Evolutionary conservation across 495 filamentous ascomycete species (phyloP), one percentile per base, ranked within the genome.

Genomic region (Sphaerosporella brunnea): DNA sequence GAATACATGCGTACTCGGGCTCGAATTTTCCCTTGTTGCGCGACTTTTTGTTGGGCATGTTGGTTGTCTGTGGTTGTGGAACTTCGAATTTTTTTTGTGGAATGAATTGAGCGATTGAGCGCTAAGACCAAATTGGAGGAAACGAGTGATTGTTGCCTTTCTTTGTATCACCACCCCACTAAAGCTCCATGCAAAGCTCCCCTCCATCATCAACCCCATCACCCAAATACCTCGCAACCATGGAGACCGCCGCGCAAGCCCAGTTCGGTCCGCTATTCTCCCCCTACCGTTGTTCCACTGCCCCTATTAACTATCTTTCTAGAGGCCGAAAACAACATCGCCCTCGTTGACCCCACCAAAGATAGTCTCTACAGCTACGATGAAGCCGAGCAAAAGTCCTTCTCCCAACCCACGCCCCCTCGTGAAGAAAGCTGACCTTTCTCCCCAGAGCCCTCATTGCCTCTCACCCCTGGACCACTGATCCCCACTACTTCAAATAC

Each of bases 331-430:
- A 94, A 93, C 65, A 73, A 75, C 32, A 68, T 92, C 66, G 69
- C 75, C 54, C 73, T 95, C 18, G 80, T 92, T 49, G 84, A 96
- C 62, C 75, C 81, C 45, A 72, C 73, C 48, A 82, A 82, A 48
- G 92, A 99, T 62, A 82, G 85, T 30, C 84, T 96, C 54, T 99
- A 96, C 68, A 66, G 68, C 59, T 93, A 92, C 66, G 70, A 82
- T 50, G 62, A 68, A 48, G 68, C 63, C 9, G 73, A 75, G 26
- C 80, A 88, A 54, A 78, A 75, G 57, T 64, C 68, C 70, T 37
- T 56, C 54, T 15, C 19, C 24, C 11, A 24, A 15, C 2, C 4
- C 7, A 18, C 44, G 9, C 11, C 23, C 24, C n/a, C 24, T 35
- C 32, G 1, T 23, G 11, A 5, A 30, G 35, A 46, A 37, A 5